A percentile compares a stretch with the other conserved stretches of the same genome.
Evolutionary conservation across 306 rosid genomes (phyloP).

Genomic region (Luffa acutangula): DNA sequence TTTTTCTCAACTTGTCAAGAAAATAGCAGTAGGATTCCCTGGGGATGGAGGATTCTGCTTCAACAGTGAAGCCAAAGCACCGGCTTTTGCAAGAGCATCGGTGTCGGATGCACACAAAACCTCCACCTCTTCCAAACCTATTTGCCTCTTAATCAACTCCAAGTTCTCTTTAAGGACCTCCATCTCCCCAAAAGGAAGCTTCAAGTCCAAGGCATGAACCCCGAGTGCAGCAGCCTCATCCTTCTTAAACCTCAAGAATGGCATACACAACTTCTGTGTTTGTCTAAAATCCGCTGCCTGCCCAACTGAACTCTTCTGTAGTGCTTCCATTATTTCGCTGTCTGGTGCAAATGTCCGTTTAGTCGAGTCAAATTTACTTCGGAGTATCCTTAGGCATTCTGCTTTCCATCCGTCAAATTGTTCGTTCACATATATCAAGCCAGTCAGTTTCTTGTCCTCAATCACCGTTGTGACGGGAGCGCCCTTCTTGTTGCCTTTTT

Average conservation of each 20-base stretch:
- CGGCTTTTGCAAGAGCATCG: conserved; percentile 51
- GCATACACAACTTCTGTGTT: conserved; percentile 70
- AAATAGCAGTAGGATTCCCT: conserved; percentile 81
- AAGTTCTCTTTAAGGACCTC: conserved; percentile 66
- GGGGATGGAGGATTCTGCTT: conserved; percentile 78
- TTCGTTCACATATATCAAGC: conserved; percentile 71
- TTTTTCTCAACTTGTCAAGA: conserved; percentile 22
- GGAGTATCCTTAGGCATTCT: conserved; percentile 63
- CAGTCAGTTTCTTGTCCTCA: conserved; percentile 38
- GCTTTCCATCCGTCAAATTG: conserved; percentile 85
- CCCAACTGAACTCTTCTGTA: conserved; percentile 46
- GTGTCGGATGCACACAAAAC: conserved; percentile 49
- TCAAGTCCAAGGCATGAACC: conserved; percentile 61
- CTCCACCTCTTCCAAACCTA: conserved; percentile 62
- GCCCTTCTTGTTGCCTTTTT: conserved; percentile 48
- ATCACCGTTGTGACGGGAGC: conserved; percentile 29
- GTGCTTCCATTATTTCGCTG: conserved; percentile 44
- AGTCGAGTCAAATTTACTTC: conserved; percentile 31
- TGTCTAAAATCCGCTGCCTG: conserved; percentile 47
- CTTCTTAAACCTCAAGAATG: conserved; percentile 76
- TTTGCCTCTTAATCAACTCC: conserved; percentile 72
- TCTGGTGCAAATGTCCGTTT: conserved; percentile 44
- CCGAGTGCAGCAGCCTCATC: conserved; percentile 65
- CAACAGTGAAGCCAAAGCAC: conserved; percentile 42
- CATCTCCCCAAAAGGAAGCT: conserved; percentile 69